Percentiles rank a stretch among this genome's conserved stretches.
phyloP scores from a whole-genome alignment of 1,284 basidiomycete species.

The Grifola frondosa region DNA sequence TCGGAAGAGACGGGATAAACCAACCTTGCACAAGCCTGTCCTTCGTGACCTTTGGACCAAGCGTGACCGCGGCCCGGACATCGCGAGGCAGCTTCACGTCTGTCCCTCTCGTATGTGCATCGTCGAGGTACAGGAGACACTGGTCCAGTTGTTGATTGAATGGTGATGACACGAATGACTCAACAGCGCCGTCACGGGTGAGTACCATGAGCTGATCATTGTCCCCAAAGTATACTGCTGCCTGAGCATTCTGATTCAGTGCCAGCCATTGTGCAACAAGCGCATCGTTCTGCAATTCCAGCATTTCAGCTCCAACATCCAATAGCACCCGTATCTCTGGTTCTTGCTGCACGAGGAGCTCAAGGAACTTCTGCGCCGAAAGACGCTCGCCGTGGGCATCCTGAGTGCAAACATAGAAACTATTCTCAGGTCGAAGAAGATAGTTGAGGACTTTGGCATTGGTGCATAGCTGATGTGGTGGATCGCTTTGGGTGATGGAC shows the following conservation, averaged over 20 bases:
- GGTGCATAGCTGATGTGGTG: constrained; percentile 42
- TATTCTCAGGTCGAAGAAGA: constrained; percentile 47
- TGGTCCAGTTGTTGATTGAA: constrained; percentile 43
- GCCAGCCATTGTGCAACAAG: constrained; percentile 43
- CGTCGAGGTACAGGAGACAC: constrained; percentile 55
- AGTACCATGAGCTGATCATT: constrained; percentile 44
- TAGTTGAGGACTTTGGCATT: constrained; percentile 49
- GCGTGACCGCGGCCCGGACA: constrained; percentile 50
- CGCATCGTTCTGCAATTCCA: constrained; percentile 46
- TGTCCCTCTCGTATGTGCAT: constrained; percentile 57
- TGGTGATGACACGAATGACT: constrained; percentile 43
- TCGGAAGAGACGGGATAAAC: too few species aligned
- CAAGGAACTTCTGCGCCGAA: constrained; percentile 35
- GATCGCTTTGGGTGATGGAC: constrained; percentile 45
- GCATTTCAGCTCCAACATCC: constrained; percentile 58
- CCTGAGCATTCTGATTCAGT: constrained; percentile 41
- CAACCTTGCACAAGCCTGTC: constrained; percentile 54
- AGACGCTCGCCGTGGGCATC: too few species aligned
- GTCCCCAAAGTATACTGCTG: constrained; percentile 49
- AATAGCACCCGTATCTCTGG: constrained; percentile 46
- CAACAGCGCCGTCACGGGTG: constrained; percentile 37
- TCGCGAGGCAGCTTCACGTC: constrained; percentile 48
- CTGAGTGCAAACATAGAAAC: constrained; percentile 34
- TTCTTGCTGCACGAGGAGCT: constrained; percentile 31
- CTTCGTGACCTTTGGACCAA: constrained; percentile 55